Evolutionary conservation across 345 rosid species (phyloP).

Genomic region (Trapa bicornis): DNA sequence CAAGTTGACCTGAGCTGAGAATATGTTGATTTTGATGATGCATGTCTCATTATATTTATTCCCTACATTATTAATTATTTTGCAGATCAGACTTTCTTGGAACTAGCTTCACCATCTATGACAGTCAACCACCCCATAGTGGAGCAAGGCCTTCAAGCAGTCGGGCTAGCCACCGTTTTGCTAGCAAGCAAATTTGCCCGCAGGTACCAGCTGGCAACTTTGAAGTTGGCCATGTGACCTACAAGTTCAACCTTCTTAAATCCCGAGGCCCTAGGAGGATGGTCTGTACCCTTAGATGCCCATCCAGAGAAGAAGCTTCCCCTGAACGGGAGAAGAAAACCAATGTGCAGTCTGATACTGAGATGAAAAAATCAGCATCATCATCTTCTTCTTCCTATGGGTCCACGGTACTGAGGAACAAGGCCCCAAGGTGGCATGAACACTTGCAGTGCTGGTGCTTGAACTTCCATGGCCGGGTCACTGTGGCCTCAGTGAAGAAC

Average conservation of each 20-base stretch:
- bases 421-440: conserved; percentile 95
- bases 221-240: conserved; percentile 70
- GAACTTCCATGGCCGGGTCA: conserved; percentile 90
- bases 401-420: conserved; percentile 48
- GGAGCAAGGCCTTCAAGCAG: conserved; percentile 83
- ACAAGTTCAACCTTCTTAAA: conserved; percentile 86
- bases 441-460: conserved; percentile 96
- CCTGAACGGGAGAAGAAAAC: conserved; percentile 13
- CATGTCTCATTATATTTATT: not conserved
- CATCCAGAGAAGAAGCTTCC: conserved; percentile 22
- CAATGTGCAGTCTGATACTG: conserved; percentile 14
- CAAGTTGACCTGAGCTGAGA: not conserved
- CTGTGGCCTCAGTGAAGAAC: conserved; percentile 88
- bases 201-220: conserved; percentile 88
- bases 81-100: conserved; percentile 94
- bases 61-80: not conserved
- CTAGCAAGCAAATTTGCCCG: conserved; percentile 90
- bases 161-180: conserved; percentile 66
- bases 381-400: conserved; percentile 16
- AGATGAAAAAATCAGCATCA: conserved; percentile 25
- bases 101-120: conserved; percentile 81
- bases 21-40: not conserved
- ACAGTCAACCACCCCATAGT: conserved; percentile 66
- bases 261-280: conserved; percentile 98
- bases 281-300: conserved; percentile 60